Base-by-base conservation (phyloP, 257 asterid species). In the Anisodus tanguticus region DNA sequence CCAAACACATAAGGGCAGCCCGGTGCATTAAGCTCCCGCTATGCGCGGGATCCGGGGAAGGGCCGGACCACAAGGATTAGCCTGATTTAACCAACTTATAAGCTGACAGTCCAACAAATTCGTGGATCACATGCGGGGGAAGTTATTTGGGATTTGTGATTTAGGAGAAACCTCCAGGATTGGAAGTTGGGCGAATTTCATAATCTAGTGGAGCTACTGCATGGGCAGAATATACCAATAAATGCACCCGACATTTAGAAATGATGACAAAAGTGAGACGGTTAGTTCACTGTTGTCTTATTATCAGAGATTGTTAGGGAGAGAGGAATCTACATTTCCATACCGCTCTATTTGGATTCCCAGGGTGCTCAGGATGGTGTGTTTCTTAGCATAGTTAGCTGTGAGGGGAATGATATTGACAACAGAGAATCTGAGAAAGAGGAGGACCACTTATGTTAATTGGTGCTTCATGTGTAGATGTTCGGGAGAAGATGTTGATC, bases 1-100 rank as follows among this genome's bases (percentile, higher is more conserved):
- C 22, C 49, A 68, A 68, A 37, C 19, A 35, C 47, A 11, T 66
- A 35, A 66, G 26, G 26, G 26, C 26, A 22, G 26, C 26, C 26
- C 26, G 26, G 26, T 22, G 26, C 26, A 22, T 22, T 22, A 22
- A 22, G 26, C 26, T 22, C 26, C 26, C 26, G 26, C 26, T 22
- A 22, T 22, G 26, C 26, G 26, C 26, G 26, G 26, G 26, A 0
- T 22, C 26, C 26, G 26, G 26, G 26, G 26, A 22, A 22, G 26
- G 26, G 26, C 26, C 26, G 26, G 26, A 22, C 26, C 26, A 22
- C 26, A 22, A 22, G 26, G 26, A 4, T 66, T 31, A 66, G 9
- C 72, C 72, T 66, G 72, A 66, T 31, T 22, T 66, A 31, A 66
- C 9, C 72, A 66, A 31, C 72, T 66, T 31, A 31, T 67, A 67